Evolutionary conservation across 331 rosid species (phyloP).

Genomic region (Pyracantha coccinea): DNA sequence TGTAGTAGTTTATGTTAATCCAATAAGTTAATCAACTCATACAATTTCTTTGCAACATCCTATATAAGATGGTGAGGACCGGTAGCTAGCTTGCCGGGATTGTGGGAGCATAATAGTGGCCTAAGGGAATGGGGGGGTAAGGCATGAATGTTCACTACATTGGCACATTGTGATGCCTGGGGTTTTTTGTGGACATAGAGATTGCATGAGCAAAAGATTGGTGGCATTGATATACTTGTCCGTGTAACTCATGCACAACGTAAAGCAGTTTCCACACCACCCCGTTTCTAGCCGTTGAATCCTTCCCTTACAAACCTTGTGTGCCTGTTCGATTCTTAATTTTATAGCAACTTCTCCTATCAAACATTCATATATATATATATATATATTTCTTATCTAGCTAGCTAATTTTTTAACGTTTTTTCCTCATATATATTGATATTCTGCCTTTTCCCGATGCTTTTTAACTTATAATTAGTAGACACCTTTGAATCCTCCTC

Average conservation of each 20-base stretch:
- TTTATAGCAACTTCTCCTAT: background rate
- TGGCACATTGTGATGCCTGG: background rate
- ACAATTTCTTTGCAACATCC: background rate
- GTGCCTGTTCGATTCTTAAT: constrained; percentile 4
- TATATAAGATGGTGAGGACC: background rate
- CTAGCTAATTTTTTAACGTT: background rate
- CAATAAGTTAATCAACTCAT: background rate
- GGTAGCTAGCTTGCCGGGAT: background rate
- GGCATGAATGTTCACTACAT: background rate
- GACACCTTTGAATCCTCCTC: too few species aligned
- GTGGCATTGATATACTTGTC: constrained; percentile 1
- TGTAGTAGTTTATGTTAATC: background rate
- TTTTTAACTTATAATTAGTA: too few species aligned
- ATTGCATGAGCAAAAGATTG: constrained; percentile 24
- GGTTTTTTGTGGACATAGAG: constrained; percentile 2
- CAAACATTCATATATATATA: background rate
- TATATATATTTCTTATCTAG: background rate
- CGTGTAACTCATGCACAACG: constrained; percentile 8
- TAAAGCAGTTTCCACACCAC: constrained; percentile 17
- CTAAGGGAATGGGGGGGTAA: background rate
- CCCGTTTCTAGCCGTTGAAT: constrained; percentile 28
- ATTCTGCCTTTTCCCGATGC: too few species aligned
- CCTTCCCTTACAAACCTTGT: constrained; percentile 20
- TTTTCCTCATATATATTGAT: background rate
- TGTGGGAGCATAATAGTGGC: background rate